These are phyloP conservation scores for Cercophora samala DNA, from an alignment of 495 filamentous ascomycete genomes.

Conservation along the genomic window DNA sequence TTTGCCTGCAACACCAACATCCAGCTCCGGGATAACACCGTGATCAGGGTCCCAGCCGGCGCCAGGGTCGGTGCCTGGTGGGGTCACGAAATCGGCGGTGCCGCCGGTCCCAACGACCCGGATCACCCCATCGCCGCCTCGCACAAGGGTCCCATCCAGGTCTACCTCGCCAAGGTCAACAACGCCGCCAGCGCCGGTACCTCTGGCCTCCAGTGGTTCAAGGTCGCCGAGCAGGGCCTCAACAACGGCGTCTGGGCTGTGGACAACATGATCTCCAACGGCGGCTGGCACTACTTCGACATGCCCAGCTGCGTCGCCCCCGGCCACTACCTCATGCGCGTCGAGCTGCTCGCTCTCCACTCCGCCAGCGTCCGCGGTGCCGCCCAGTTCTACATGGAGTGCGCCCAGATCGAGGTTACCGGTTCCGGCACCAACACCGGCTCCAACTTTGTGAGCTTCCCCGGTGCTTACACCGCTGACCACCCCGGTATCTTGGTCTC, in stretches of 20 bases:
- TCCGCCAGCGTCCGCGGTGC: conserved; percentile 36
- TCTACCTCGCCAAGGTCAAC: conserved; percentile 51
- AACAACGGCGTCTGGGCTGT: conserved; percentile 32
- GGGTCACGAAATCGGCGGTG: conserved; percentile 49
- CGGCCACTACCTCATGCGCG: conserved; percentile 51
- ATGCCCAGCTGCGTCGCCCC: conserved; percentile 46
- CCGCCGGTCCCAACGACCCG: conserved; percentile 40
- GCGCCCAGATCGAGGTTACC: conserved; percentile 49
- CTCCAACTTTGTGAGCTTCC: conserved; percentile 44
- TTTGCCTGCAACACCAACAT: conserved; percentile 41
- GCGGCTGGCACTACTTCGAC: conserved; percentile 46
- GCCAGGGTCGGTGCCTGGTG: conserved; percentile 49
- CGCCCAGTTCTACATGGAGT: conserved; percentile 53
- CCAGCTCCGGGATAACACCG: conserved; percentile 38
- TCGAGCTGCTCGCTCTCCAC: conserved; percentile 53
- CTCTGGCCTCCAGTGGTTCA: conserved; percentile 43
- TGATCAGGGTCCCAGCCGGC: conserved; percentile 47
- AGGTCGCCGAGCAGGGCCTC: conserved; percentile 44
- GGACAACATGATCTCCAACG: conserved; percentile 29
- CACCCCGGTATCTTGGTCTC: conserved; percentile 46
- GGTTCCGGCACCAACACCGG: conserved; percentile 43
- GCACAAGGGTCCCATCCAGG: conserved; percentile 48
- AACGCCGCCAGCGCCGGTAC: conserved; percentile 42
- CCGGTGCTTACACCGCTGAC: conserved; percentile 46
- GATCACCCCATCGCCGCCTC: conserved; percentile 51